Percentiles rank a stretch among this genome's conserved stretches.
These are phyloP conservation scores for Clausena lansium DNA, from an alignment of 345 rosid species.

Conservation along the genomic window DNA sequence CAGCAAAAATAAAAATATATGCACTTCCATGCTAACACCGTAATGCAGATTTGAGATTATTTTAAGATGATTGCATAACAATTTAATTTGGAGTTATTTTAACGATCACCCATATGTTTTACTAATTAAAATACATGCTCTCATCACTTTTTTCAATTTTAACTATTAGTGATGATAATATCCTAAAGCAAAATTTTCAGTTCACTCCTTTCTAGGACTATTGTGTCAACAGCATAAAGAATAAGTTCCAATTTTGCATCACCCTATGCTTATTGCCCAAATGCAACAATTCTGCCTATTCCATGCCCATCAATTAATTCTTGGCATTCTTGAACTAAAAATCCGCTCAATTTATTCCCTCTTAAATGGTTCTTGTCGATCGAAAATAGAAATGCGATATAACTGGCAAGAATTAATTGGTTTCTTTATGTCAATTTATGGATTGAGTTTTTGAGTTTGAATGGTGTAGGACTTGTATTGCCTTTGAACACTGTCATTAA, in stretches of 20 bases:
- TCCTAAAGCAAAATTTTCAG: background rate
- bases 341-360: constrained; percentile 16
- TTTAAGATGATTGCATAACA: too few relatives aligned
- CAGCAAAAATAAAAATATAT: too few relatives aligned
- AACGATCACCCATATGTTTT: background rate
- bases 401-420: constrained; percentile 6
- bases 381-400: background rate
- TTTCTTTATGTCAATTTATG: background rate
- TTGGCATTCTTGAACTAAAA: background rate
- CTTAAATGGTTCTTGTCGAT: constrained; percentile 5
- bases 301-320: background rate
- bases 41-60: too few relatives aligned
- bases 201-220: background rate
- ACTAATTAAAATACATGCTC: background rate
- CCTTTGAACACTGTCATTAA: background rate
- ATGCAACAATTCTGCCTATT: background rate
- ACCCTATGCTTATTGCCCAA: background rate
- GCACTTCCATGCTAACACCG: too few relatives aligned
- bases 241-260: constrained; percentile 15
- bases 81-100: background rate
- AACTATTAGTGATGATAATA: background rate
- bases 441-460: background rate
- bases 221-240: background rate
- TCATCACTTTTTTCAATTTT: too few relatives aligned
- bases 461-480: background rate